Evolutionary conservation across 1,284 basidiomycete species (phyloP).

Genomic region (Volvariella surrecta): DNA sequence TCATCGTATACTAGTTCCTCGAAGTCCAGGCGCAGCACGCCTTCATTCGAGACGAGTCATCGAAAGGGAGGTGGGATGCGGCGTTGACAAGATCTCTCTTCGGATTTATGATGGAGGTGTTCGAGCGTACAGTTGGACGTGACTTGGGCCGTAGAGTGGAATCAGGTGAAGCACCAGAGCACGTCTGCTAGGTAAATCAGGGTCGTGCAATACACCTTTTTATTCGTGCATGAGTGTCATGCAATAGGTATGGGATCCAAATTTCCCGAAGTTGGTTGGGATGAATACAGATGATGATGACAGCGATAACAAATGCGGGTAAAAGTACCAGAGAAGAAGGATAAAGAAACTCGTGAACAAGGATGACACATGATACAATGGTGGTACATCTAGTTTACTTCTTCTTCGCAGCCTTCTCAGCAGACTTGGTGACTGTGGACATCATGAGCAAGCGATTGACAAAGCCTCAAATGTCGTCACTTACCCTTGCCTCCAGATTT

Average conservation of each 20-base stretch:
- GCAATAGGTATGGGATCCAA: slow-evolving; percentile 15
- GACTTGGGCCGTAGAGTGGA: slow-evolving; percentile 67
- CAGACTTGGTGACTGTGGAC: slow-evolving; percentile 81
- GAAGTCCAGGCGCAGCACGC: slow-evolving; percentile 94
- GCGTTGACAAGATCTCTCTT: slow-evolving; percentile 79
- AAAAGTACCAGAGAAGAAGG: slow-evolving; percentile 42
- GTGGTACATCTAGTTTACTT: slow-evolving; percentile 83
- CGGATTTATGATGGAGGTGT: slow-evolving; percentile 87
- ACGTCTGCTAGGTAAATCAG: slow-evolving; percentile 47
- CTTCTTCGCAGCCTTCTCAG: slow-evolving; percentile 95
- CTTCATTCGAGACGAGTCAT: slow-evolving; percentile 85
- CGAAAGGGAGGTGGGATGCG: slow-evolving; percentile 91
- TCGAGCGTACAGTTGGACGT: slow-evolving; percentile 76
- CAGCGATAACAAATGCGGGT: slow-evolving; percentile 31
- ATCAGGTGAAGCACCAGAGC: slow-evolving; percentile 44
- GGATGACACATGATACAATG: slow-evolving; percentile 38
- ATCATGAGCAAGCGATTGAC: slow-evolving; percentile 9
- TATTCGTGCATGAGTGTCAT: slow-evolving; percentile 2
- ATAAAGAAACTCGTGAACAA: slow-evolving; percentile 28
- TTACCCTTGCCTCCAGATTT: slow-evolving; percentile 79
- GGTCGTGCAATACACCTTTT: slow-evolving; percentile 2
- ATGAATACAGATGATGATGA: slow-evolving; percentile 41
- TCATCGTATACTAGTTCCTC: slow-evolving; percentile 53
- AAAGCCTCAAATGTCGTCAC: slow-evolving; percentile 16
- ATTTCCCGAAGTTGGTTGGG: slow-evolving; percentile 33